Conservation (phyloP, 768 basidiomycete species). For the Lentinula lateritia region DNA sequence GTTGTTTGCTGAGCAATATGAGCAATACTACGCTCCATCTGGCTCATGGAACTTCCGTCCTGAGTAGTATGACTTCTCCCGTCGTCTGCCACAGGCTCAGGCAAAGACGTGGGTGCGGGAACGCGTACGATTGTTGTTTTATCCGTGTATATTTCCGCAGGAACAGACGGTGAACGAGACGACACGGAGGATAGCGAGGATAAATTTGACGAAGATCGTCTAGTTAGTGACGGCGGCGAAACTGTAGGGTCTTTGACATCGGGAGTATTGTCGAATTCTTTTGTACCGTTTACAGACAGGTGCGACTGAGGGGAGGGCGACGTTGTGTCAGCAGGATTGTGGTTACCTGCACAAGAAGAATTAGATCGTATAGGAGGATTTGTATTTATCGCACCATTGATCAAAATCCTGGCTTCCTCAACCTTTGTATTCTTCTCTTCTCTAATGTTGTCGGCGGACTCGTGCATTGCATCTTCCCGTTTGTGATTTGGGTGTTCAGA, state of each 20-base stretch:
- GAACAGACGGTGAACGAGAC: not conserved
- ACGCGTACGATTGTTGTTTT: not conserved
- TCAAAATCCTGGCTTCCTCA: not conserved
- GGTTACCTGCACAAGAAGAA: not conserved
- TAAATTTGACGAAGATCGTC: not conserved
- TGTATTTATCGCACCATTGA: not conserved
- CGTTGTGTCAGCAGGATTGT: not conserved
- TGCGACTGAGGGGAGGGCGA: not conserved
- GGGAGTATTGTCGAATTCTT: not conserved
- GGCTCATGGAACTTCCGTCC: not conserved
- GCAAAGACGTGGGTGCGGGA: not conserved
- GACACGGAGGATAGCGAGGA: not conserved
- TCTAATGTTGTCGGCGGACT: not conserved
- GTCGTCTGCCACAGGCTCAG: not conserved
- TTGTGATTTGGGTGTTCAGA: not conserved
- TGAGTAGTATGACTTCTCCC: not conserved
- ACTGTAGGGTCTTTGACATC: not conserved
- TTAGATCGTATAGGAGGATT: not conserved
- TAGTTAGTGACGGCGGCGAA: not conserved
- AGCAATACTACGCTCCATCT: too few relatives aligned
- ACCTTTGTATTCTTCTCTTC: not conserved
- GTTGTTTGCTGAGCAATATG: too few relatives aligned
- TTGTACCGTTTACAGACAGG: conserved; percentile 11
- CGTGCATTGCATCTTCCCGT: not conserved
- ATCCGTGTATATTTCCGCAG: not conserved